Percentiles rank a stretch among this genome's conserved stretches.
Conservation (phyloP, 305 asterid species). For the Fraxinus latifolia region DNA sequence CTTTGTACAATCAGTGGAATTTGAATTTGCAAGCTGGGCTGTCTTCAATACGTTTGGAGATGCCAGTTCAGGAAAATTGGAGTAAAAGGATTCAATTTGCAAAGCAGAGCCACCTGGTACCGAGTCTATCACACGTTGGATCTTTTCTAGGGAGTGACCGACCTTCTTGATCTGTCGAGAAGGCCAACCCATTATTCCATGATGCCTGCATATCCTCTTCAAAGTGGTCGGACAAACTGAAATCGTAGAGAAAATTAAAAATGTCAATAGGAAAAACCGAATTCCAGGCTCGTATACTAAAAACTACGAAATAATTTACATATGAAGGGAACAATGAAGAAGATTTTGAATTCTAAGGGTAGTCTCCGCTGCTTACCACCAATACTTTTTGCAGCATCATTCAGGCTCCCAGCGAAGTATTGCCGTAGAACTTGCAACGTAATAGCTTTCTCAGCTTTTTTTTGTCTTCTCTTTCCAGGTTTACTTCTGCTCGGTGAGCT, state of each 20-base stretch:
- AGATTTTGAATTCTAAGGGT: background rate
- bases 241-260: conserved; percentile 8
- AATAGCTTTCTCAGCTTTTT: conserved; percentile 67
- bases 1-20: background rate
- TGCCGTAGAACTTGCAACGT: conserved; percentile 78
- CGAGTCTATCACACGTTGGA: conserved; percentile 86
- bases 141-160: conserved; percentile 44
- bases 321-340: background rate
- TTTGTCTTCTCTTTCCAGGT: conserved; percentile 55
- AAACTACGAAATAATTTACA: background rate
- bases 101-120: conserved; percentile 76
- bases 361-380: conserved; percentile 59
- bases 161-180: conserved; percentile 67
- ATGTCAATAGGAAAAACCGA: background rate
- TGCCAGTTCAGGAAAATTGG: conserved; percentile 66
- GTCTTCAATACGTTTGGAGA: conserved; percentile 54
- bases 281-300: background rate
- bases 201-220: conserved; percentile 96
- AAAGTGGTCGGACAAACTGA: conserved; percentile 98
- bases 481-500: conserved; percentile 36
- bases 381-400: conserved; percentile 86
- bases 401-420: conserved; percentile 88
- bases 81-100: conserved; percentile 71
- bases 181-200: conserved; percentile 96
- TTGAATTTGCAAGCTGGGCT: conserved; percentile 30